Conservation (phyloP, 164 flowering plant genomes). For the Vitis labrusca region DNA sequence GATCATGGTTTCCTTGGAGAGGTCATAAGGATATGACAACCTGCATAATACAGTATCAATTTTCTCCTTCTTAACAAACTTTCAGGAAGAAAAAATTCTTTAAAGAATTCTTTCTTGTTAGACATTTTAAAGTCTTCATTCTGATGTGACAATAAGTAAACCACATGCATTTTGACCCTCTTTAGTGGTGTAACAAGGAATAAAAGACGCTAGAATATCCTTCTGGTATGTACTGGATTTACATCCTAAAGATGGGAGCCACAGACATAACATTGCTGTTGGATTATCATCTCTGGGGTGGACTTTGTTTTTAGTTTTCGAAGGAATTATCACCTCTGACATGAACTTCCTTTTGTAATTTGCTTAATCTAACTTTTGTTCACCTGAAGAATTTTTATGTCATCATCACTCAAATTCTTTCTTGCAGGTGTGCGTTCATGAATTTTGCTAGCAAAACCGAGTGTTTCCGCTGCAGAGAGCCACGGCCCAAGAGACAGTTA, state of each 20-base stretch:
- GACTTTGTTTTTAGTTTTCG: no score
- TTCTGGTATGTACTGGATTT: no score
- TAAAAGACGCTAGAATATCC: no score
- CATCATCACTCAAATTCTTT: constrained; percentile 4
- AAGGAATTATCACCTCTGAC: not conserved
- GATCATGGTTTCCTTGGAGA: not conserved
- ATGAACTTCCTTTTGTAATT: not conserved
- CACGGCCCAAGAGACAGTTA: constrained; percentile 62
- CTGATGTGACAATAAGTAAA: no score
- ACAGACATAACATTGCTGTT: no score
- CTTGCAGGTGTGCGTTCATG: constrained; percentile 70
- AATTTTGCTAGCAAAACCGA: constrained; percentile 75
- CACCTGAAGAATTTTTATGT: not conserved
- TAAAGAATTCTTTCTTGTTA: not conserved
- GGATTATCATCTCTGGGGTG: no score
- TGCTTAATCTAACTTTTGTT: not conserved
- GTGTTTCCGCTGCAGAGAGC: constrained; percentile 64
- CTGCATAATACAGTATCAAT: not conserved
- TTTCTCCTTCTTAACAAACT: not conserved
- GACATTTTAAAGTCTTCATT: no score
- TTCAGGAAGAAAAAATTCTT: not conserved
- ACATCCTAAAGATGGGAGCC: no score
- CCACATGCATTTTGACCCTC: no score
- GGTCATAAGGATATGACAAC: not conserved
- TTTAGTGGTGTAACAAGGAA: no score